These are phyloP conservation scores for Miscanthus lutarioriparius DNA, from an alignment of 176 grass and related monocot genomes.

Conservation along the genomic window DNA sequence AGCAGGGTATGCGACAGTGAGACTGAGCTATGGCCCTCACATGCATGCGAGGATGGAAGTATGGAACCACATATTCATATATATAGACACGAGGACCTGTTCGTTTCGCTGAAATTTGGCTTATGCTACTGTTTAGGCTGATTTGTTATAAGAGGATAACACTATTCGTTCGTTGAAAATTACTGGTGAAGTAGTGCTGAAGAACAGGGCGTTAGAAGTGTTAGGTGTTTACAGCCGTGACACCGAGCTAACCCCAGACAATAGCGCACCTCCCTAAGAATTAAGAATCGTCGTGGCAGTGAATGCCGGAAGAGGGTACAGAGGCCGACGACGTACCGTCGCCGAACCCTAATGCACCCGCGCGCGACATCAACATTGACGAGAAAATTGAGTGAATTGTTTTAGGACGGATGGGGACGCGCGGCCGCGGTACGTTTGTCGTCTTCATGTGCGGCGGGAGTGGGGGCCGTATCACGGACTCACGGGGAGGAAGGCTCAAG, in stretches of 20 bases:
- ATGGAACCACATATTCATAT: slow-evolving; percentile 1
- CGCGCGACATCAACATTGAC: background rate
- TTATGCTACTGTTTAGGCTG: too few relatives aligned
- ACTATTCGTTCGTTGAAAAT: too few relatives aligned
- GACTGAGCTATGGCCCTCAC: slow-evolving; percentile 19
- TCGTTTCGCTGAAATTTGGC: too few relatives aligned
- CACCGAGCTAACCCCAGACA: background rate
- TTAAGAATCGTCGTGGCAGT: background rate
- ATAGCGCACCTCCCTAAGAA: background rate
- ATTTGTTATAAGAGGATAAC: too few relatives aligned
- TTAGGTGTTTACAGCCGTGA: background rate
- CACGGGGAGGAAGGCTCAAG: background rate
- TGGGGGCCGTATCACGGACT: background rate
- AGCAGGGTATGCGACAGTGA: background rate
- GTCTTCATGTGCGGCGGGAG: background rate
- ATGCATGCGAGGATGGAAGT: slow-evolving; percentile 28
- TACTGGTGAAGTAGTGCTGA: too few relatives aligned
- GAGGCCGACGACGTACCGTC: background rate
- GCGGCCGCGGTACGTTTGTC: background rate
- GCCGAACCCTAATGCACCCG: too few relatives aligned
- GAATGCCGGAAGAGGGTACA: background rate
- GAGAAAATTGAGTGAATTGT: too few relatives aligned
- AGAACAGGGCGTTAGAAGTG: too few relatives aligned
- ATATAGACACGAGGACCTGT: too few relatives aligned
- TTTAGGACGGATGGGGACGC: background rate